These are phyloP conservation scores for Corchorus capsularis DNA, from an alignment of 345 rosid genomes.

Conservation along the genomic window DNA sequence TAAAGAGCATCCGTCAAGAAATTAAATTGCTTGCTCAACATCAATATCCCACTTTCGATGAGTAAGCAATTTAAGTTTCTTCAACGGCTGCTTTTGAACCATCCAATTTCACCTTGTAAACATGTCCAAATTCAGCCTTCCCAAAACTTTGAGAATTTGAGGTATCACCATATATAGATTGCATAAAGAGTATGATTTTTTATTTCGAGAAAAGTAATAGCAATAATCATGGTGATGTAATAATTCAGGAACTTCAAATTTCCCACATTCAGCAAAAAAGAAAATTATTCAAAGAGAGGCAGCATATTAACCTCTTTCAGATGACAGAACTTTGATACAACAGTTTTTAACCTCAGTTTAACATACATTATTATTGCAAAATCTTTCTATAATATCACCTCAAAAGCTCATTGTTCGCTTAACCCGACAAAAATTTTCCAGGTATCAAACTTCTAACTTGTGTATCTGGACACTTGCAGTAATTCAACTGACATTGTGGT, in stretches of 20 bases:
- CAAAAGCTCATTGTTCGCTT: conserved; percentile 3
- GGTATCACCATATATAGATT: conserved; percentile 31
- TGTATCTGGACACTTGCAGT: background rate
- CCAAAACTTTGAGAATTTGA: conserved; percentile 44
- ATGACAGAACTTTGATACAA: background rate
- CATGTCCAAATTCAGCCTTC: no score
- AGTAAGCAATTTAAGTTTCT: no score
- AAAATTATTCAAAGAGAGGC: background rate
- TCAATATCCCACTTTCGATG: no score
- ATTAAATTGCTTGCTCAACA: conserved; percentile 50
- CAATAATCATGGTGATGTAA: no score
- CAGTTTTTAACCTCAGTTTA: background rate
- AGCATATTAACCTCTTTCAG: background rate
- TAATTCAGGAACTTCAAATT: no score
- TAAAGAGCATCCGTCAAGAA: conserved; percentile 91
- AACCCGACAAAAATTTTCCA: conserved; percentile 17
- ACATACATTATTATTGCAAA: conserved; percentile 30
- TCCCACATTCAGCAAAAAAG: no score
- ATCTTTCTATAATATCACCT: background rate
- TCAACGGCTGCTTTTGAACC: no score
- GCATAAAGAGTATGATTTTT: no score
- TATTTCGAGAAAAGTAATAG: no score
- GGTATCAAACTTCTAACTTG: conserved; percentile 19
- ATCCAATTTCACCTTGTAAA: no score
- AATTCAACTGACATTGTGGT: conserved; percentile 66